Conservation (phyloP, 305 asterid genomes). For the Fraxinus latifolia region DNA sequence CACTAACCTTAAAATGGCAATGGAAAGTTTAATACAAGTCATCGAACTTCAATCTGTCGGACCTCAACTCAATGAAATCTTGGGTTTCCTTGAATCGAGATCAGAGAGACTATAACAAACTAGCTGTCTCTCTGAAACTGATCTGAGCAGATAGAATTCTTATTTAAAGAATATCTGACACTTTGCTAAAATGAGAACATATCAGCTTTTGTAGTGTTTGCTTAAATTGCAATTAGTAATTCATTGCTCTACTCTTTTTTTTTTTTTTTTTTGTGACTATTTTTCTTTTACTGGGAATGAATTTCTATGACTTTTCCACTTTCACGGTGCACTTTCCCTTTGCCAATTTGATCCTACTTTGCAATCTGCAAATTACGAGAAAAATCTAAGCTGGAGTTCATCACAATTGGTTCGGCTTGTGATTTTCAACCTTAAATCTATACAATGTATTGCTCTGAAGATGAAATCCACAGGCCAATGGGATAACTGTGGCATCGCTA, state of each 20-base stretch:
- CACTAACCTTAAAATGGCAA: neutral
- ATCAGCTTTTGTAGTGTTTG: neutral
- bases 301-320: conserved; percentile 65
- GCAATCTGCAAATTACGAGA: conserved; percentile 27
- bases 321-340: conserved; percentile 67
- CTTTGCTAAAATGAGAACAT: neutral
- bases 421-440: conserved; percentile 51
- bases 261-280: neutral
- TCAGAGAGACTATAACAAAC: neutral
- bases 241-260: conserved; percentile 5
- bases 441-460: conserved; percentile 40
- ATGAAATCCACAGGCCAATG: conserved; percentile 48
- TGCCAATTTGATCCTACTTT: conserved; percentile 60
- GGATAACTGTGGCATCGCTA: conserved; percentile 26
- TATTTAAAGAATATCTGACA: neutral
- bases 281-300: conserved; percentile 56
- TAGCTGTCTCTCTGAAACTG: neutral
- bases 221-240: neutral
- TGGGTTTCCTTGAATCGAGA: neutral
- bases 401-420: conserved; percentile 38
- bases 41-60: neutral
- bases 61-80: neutral
- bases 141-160: neutral
- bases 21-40: neutral
- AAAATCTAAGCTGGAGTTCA: conserved; percentile 25